Evolutionary conservation across 2,329 filamentous ascomycete genomes (phyloP).

Genomic region (Exutisphaerella laricina): DNA sequence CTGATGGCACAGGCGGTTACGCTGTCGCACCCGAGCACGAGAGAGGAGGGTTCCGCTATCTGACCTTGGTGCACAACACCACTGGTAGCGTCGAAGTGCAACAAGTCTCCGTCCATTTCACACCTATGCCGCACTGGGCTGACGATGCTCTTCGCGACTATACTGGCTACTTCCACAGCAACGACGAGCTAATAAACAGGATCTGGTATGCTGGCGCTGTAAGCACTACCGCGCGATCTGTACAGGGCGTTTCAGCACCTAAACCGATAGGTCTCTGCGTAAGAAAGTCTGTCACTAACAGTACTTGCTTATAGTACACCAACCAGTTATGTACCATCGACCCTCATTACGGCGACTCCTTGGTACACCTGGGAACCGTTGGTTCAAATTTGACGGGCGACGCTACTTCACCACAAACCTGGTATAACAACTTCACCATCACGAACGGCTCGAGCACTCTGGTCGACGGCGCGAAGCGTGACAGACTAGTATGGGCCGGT

Average conservation of each 20-base stretch:
- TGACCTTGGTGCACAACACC: constrained; percentile 41
- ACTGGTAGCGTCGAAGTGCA: constrained; percentile 36
- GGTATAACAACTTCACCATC: constrained; percentile 41
- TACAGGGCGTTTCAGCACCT: no score
- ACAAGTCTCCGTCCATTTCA: constrained; percentile 41
- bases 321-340: constrained; percentile 30
- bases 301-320: no score
- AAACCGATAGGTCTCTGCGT: no score
- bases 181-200: constrained; percentile 41
- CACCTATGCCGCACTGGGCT: constrained; percentile 40
- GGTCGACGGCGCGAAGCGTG: constrained; percentile 54
- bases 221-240: no score
- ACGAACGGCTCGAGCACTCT: constrained; percentile 35
- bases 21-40: constrained; percentile 43
- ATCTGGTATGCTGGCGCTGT: constrained; percentile 43
- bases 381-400: constrained; percentile 31
- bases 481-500: constrained; percentile 56
- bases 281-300: no score
- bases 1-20: constrained; percentile 36
- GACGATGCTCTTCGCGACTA: constrained; percentile 38
- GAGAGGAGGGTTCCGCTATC: constrained; percentile 50
- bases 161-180: constrained; percentile 39
- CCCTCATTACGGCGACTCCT: constrained; percentile 33
- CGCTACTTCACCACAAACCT: constrained; percentile 29
- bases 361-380: constrained; percentile 32